Conservation (phyloP, 2,329 filamentous ascomycete genomes). For the Fusarium sp. region DNA sequence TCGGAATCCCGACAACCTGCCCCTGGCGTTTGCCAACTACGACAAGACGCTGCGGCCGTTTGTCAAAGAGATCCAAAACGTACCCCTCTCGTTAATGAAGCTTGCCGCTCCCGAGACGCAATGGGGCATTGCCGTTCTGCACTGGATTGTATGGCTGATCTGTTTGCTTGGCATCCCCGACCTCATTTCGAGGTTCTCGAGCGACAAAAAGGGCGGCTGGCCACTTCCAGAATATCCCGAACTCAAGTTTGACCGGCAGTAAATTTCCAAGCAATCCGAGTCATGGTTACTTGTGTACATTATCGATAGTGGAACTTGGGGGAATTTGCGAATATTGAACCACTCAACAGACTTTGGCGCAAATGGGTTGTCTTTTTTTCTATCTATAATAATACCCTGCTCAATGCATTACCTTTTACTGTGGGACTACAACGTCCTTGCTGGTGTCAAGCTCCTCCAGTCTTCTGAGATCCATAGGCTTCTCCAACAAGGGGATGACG, state of each 20-base stretch:
- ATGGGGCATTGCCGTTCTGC: conserved; percentile 24
- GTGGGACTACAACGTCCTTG: conserved; percentile 61
- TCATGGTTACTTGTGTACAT: too few species aligned
- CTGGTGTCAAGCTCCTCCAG: conserved; percentile 77
- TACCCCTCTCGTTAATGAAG: conserved; percentile 20
- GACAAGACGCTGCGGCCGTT: conserved; percentile 25
- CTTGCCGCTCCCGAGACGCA: conserved; percentile 20
- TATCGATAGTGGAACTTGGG: too few species aligned
- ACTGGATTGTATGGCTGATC: conserved; percentile 31
- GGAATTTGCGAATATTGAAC: too few species aligned
- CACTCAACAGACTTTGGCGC: too few species aligned
- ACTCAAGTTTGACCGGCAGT: not conserved
- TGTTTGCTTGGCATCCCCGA: conserved; percentile 25
- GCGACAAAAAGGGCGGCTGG: conserved; percentile 35
- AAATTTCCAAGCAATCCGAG: too few species aligned
- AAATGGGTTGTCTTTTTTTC: too few species aligned
- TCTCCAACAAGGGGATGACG: conserved; percentile 77
- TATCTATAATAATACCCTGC: not conserved
- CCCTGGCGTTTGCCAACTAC: conserved; percentile 32
- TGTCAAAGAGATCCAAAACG: conserved; percentile 29
- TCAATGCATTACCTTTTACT: conserved; percentile 29
- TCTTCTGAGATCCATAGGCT: conserved; percentile 78
- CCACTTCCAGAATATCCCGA: conserved; percentile 26
- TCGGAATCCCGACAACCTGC: conserved; percentile 14
- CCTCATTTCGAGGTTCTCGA: conserved; percentile 30